Percentiles rank a stretch among this genome's conserved stretches.
Conservation (phyloP, 352 stramenopile species). For the Phytophthora chlamydospora region DNA sequence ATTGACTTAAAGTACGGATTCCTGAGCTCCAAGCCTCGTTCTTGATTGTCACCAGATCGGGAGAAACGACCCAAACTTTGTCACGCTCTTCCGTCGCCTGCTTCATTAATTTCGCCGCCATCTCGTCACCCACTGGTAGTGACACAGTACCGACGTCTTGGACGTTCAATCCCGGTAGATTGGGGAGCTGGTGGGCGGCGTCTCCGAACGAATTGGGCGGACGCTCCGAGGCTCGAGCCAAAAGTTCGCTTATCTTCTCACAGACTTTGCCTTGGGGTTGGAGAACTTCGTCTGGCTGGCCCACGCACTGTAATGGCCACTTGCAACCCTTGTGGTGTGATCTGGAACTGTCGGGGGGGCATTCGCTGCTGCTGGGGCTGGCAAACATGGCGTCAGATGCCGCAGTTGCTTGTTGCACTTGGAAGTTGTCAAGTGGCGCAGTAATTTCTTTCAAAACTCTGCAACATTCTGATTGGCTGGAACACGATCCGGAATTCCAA, state of each 20-base stretch:
- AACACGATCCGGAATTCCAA: no score
- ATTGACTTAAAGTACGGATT: slow-evolving; percentile 5
- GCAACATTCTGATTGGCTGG: no score
- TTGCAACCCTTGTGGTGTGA: background rate
- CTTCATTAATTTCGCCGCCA: slow-evolving; percentile 4
- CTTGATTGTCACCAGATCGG: slow-evolving; percentile 8
- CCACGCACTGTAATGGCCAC: slow-evolving; percentile 12
- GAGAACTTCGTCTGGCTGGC: slow-evolving; percentile 6
- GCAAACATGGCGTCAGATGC: no score
- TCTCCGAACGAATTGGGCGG: slow-evolving; percentile 9
- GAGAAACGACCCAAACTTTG: slow-evolving; percentile 8
- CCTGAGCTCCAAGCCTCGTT: slow-evolving; percentile 16
- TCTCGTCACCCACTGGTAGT: slow-evolving; percentile 12
- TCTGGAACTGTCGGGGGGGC: background rate
- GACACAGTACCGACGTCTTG: slow-evolving; percentile 11
- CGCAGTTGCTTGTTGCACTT: no score
- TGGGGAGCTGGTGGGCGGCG: slow-evolving; percentile 4
- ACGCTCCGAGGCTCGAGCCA: slow-evolving; percentile 4
- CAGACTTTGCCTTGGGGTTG: slow-evolving; percentile 2
- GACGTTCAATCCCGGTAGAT: slow-evolving; percentile 15
- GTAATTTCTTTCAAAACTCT: no score
- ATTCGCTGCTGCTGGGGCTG: background rate
- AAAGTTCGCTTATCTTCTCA: slow-evolving; percentile 13
- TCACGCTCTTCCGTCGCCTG: background rate
- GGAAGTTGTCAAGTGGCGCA: no score